Conservation (phyloP, 2,329 filamentous ascomycete species). For the Alternaria sp. region DNA sequence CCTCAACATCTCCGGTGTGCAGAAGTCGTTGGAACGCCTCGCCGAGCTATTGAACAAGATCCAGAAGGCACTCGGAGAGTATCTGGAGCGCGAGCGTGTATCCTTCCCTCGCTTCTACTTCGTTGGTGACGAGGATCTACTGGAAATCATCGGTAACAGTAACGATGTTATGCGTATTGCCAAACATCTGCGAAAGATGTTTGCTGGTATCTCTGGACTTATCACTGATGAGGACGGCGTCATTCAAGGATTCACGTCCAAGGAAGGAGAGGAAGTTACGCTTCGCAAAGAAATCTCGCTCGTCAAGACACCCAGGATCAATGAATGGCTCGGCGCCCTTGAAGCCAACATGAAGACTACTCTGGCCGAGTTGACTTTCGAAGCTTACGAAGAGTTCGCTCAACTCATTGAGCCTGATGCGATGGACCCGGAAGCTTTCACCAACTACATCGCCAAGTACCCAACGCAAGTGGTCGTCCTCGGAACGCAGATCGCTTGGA, state of each 20-base stretch:
- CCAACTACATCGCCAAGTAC: conserved; percentile 80
- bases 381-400: conserved; percentile 83
- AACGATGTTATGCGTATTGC: conserved; percentile 95
- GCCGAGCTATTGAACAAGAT: conserved; percentile 99
- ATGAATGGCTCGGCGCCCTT: conserved; percentile 95
- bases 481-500: conserved; percentile 93
- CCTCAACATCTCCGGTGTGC: conserved; percentile 91
- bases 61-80: conserved; percentile 97
- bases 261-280: conserved; percentile 87
- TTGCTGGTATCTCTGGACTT: conserved; percentile 90
- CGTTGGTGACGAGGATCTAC: conserved; percentile 94
- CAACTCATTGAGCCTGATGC: conserved; percentile 75
- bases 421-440: conserved; percentile 74
- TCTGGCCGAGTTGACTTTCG: conserved; percentile 85
- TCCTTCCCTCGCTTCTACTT: conserved; percentile 99
- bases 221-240: conserved; percentile 88
- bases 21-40: conserved; percentile 92
- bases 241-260: conserved; percentile 92
- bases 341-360: conserved; percentile 94
- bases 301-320: conserved; percentile 93
- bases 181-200: conserved; percentile 99
- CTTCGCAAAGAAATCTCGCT: conserved; percentile 92
- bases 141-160: conserved; percentile 99
- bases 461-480: conserved; percentile 96
- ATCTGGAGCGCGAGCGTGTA: conserved; percentile 95